Evolutionary conservation across 345 rosid genomes (phyloP).

Genomic region (Dipteronia dyeriana): DNA sequence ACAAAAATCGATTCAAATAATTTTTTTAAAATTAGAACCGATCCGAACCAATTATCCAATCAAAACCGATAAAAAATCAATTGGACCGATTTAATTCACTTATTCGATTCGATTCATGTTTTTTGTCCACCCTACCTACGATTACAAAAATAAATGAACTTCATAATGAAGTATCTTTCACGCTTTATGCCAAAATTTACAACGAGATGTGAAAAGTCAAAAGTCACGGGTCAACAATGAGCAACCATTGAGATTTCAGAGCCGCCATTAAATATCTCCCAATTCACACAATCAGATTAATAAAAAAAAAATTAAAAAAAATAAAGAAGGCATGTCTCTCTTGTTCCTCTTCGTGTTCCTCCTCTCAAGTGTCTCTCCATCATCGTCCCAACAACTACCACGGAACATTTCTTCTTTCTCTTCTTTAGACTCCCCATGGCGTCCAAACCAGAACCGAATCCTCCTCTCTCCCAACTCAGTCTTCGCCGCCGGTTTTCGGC

Average conservation of each 20-base stretch:
- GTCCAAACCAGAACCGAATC: constrained; percentile 31
- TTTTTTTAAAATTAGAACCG: no score
- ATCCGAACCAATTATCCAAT: no score
- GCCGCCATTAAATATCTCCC: constrained; percentile 26
- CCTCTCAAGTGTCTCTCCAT: constrained; percentile 21
- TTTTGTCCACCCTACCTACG: no score
- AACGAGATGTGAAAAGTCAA: not conserved
- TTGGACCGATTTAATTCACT: no score
- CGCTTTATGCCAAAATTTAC: no score
- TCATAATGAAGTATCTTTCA: no score
- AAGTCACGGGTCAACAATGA: constrained; percentile 15
- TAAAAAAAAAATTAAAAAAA: not conserved
- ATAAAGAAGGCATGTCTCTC: constrained; percentile 34
- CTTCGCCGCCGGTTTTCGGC: constrained; percentile 61
- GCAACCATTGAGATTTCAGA: not conserved
- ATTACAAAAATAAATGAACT: no score
- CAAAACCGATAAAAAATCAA: no score
- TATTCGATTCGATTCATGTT: no score
- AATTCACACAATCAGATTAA: not conserved
- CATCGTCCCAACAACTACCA: constrained; percentile 25
- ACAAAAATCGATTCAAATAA: no score
- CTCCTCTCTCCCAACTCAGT: constrained; percentile 48
- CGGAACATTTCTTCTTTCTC: constrained; percentile 37
- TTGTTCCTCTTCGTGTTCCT: constrained; percentile 24
- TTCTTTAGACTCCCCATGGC: constrained; percentile 45